Conservation (phyloP, 345 rosid species). For the Hevea brasiliensis region DNA sequence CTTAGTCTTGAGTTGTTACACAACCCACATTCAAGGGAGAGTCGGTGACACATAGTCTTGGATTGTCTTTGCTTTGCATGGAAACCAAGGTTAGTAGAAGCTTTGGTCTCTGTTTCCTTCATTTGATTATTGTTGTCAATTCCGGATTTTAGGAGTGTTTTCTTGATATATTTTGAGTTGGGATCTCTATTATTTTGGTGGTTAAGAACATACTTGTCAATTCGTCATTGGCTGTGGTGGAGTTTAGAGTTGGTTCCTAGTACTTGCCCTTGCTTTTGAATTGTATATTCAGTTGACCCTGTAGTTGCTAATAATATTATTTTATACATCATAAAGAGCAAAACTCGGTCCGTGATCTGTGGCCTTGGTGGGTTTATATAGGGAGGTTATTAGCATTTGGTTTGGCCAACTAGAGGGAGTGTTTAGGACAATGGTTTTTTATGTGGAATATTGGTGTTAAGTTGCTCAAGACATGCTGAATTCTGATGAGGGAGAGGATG, state of each 20-base stretch:
- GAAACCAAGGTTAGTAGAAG: constrained; percentile 53
- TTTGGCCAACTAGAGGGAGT: constrained; percentile 29
- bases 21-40: constrained; percentile 43
- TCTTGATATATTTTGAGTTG: constrained; percentile 26
- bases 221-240: constrained; percentile 24
- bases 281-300: constrained; percentile 18
- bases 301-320: constrained; percentile 13
- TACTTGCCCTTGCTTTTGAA: constrained; percentile 33
- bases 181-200: constrained; percentile 27
- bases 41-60: constrained; percentile 45
- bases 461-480: constrained; percentile 51
- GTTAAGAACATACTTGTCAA: constrained; percentile 28
- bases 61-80: constrained; percentile 45
- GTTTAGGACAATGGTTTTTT: constrained; percentile 22
- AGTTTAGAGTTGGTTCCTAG: constrained; percentile 44
- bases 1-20: constrained; percentile 24
- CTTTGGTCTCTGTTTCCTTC: constrained; percentile 28
- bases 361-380: constrained; percentile 34
- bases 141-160: constrained; percentile 35
- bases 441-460: constrained; percentile 37
- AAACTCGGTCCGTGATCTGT: constrained; percentile 50
- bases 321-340: constrained; percentile 26
- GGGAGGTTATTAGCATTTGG: constrained; percentile 12
- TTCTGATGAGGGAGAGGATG: constrained; percentile 42
- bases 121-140: constrained; percentile 40